Evolutionary conservation across 768 basidiomycete species (phyloP).

Genomic region (Amanita pallidorosea): DNA sequence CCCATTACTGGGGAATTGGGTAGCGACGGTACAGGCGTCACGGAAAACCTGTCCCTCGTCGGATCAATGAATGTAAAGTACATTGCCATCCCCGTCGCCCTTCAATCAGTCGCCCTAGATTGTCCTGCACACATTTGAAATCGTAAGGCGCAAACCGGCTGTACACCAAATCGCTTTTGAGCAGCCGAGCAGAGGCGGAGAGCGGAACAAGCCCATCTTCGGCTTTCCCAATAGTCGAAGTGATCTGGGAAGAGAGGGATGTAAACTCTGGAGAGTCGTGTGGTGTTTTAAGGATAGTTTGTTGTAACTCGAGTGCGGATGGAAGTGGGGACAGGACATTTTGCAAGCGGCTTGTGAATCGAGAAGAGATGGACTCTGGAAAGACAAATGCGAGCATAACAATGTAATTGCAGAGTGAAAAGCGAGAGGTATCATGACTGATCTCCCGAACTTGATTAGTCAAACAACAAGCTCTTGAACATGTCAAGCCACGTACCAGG

Average conservation of each 20-base stretch:
- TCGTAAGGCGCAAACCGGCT: constrained; percentile 49
- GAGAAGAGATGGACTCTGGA: constrained; percentile 49
- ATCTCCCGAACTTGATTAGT: constrained; percentile 29
- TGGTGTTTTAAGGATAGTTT: constrained; percentile 30
- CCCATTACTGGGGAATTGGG: constrained; percentile 15
- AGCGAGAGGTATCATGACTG: constrained; percentile 43
- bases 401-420: constrained; percentile 52
- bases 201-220: constrained; percentile 45
- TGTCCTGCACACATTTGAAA: constrained; percentile 37
- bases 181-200: constrained; percentile 37
- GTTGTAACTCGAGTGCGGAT: constrained; percentile 34
- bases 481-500: constrained; percentile 17
- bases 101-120: constrained; percentile 38
- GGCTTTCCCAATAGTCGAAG: constrained; percentile 20
- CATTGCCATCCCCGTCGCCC: constrained; percentile 49
- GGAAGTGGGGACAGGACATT: constrained; percentile 38
- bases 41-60: constrained; percentile 43
- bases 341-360: constrained; percentile 41
- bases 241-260: constrained; percentile 18
- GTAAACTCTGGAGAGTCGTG: constrained; percentile 30
- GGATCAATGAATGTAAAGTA: constrained; percentile 61
- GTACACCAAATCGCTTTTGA: constrained; percentile 50
- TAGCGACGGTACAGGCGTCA: constrained; percentile 30
- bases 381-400: constrained; percentile 44
- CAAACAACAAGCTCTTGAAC: not conserved